Conservation (phyloP, 2,329 filamentous ascomycete genomes). For the Hirsutella rhossiliensis region DNA sequence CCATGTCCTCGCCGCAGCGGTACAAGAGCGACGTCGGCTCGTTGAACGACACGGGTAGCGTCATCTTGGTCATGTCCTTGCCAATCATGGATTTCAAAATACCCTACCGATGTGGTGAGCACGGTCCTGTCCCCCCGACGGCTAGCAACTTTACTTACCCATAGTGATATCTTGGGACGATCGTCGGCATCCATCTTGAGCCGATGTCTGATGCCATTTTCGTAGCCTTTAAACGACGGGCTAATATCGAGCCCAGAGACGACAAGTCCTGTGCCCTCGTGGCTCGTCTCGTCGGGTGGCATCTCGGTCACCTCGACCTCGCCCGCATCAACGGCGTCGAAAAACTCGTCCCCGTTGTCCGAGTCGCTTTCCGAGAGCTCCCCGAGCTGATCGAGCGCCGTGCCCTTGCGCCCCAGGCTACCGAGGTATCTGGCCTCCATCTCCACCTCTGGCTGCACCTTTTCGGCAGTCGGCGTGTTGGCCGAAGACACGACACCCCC, state of each 20-base stretch:
- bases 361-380: constrained; percentile 72
- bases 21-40: constrained; percentile 93
- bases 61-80: constrained; percentile 99
- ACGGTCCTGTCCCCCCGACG: too few relatives aligned
- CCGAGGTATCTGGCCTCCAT: constrained; percentile 24
- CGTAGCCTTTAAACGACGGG: constrained; percentile 77
- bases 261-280: constrained; percentile 29
- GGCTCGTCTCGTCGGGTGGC: constrained; percentile 34
- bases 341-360: constrained; percentile 84
- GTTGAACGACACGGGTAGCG: constrained; percentile 93
- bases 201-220: constrained; percentile 68
- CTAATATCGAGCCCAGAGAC: constrained; percentile 50
- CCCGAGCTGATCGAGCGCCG: constrained; percentile 57
- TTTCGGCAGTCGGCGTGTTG: constrained; percentile 15
- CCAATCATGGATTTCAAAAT: constrained; percentile 99
- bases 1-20: constrained; percentile 94
- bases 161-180: constrained; percentile 85
- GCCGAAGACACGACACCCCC: constrained; percentile 25
- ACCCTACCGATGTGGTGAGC: constrained; percentile 40
- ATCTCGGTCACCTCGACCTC: constrained; percentile 71
- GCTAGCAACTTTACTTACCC: constrained; percentile 58
- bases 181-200: constrained; percentile 88
- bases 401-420: constrained; percentile 43
- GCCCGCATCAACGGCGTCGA: constrained; percentile 89
- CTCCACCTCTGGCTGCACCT: constrained; percentile 18